Evolutionary conservation across 2,329 filamentous ascomycete species (phyloP), one percentile per base, ranked within the genome.

Genomic region (Exophiala phaeomuriformis): DNA sequence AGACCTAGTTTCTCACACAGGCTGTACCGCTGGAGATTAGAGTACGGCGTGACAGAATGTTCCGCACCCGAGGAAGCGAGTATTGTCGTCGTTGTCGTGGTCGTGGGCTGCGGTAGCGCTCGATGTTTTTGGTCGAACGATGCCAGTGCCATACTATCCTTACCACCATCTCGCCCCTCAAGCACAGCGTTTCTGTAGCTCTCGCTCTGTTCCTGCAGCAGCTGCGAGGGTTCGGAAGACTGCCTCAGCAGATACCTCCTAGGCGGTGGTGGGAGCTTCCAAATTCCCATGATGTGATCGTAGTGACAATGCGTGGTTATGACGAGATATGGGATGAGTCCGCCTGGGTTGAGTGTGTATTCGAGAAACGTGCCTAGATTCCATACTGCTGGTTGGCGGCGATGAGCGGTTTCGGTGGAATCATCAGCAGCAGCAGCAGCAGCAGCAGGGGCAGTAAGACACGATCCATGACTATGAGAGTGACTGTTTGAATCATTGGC

Each of bases 281-380:
- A 40, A 55, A 67, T 51, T 19, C 62, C 64, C 44, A 61, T 40
- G 72, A 76, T 56, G 65, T 71, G 28, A 59, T 69, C 9, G 35
- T 61, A 61, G 33, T 63, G 61, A 30, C 61, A 63, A 40, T 63
- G 59, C 2, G 57, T 61, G 2, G 57, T 55, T 33, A 61, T 50
- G 12, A 61, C 50, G 2, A 60, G 47, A 44, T 63, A 63, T 12
- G 61, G 59, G 5, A 53, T 49, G 19, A 27, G 47, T 41, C 53
- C 52, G 10, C 43, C 43, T 10, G 61, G 57, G 37, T 61, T 63
- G 36, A 63, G 31, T 2, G 59, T 59, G 31, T 52, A 55, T 28
- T 55, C 54, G 43, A 62, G 52, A 50, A 62, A 59, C 3, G 55
- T 57, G 6, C 51, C 30, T 1, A 62, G 49, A 46, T 62, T 61